A percentile compares a stretch with the other conserved stretches of the same genome.
phyloP scores from a whole-genome alignment of 768 basidiomycete species.

The Phlebiopsis flavidoalba region DNA sequence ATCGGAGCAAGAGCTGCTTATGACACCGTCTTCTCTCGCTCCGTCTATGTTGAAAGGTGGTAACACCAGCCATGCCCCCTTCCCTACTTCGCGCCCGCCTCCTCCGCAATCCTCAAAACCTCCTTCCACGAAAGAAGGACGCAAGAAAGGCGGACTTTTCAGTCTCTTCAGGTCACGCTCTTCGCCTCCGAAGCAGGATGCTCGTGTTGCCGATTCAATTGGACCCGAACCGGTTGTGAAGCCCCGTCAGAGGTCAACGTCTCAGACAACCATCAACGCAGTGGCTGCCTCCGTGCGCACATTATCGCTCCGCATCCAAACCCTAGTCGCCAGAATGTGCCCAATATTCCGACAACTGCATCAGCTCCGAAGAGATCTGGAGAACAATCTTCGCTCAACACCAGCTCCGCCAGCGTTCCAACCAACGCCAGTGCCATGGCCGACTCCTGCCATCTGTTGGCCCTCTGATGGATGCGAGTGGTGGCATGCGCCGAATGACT shows the following conservation, averaged over 20 bases:
- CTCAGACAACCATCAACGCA: slow-evolving; percentile 13
- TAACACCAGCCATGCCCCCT: slow-evolving; percentile 14
- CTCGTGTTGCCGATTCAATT: slow-evolving; percentile 5
- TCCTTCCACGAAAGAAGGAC: slow-evolving; percentile 13
- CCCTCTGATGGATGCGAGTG: background rate
- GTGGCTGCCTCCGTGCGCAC: slow-evolving; percentile 12
- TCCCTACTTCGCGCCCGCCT: slow-evolving; percentile 7
- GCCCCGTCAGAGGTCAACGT: slow-evolving; percentile 10
- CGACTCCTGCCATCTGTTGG: background rate
- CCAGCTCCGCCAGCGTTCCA: background rate
- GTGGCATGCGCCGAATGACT: background rate
- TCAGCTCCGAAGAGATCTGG: background rate
- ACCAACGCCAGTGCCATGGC: background rate
- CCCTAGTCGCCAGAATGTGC: slow-evolving; percentile 1
- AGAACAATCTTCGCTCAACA: background rate
- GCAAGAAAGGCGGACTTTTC: slow-evolving; percentile 36
- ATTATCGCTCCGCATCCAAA: slow-evolving; percentile 12
- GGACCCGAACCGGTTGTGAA: background rate
- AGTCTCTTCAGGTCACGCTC: slow-evolving; percentile 29
- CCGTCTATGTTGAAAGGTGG: slow-evolving; percentile 34
- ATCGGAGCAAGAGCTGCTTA: slow-evolving; percentile 47
- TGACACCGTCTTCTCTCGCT: slow-evolving; percentile 63
- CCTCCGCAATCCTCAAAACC: slow-evolving; percentile 22
- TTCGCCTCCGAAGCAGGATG: slow-evolving; percentile 21
- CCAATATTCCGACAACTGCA: background rate